Conservation (phyloP, 768 basidiomycete species). For the Amanita exitialis region DNA sequence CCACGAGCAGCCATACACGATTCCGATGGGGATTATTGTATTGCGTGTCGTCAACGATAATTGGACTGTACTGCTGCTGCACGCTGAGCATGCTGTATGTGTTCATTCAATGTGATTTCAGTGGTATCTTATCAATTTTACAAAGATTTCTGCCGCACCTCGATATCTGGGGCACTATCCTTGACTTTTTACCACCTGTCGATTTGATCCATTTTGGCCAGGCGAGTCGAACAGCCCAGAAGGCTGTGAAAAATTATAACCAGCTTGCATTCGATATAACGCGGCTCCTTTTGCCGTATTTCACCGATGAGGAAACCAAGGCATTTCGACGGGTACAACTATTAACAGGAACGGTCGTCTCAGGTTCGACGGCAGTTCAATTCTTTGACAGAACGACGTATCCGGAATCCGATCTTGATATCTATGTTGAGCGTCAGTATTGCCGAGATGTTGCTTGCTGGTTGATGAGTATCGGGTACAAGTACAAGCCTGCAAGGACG, state of each 20-base stretch:
- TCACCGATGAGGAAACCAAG: background rate
- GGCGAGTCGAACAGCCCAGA: background rate
- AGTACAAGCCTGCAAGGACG: background rate
- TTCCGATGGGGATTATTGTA: too few relatives aligned
- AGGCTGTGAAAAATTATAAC: background rate
- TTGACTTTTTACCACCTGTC: background rate
- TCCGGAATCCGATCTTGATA: background rate
- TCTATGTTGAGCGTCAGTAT: background rate
- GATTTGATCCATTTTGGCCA: slow-evolving; percentile 1
- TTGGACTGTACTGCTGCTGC: too few relatives aligned
- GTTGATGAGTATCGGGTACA: background rate
- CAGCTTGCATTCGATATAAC: background rate
- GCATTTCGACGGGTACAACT: background rate
- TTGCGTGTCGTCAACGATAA: too few relatives aligned
- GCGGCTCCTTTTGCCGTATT: background rate
- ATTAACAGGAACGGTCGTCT: background rate
- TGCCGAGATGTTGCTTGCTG: background rate
- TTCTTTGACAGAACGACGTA: background rate
- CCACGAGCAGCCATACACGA: too few relatives aligned
- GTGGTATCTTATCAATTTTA: background rate
- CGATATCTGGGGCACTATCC: background rate
- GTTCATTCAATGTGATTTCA: background rate
- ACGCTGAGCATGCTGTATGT: background rate
- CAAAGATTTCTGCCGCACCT: background rate
- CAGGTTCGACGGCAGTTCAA: background rate